Evolutionary conservation across 345 rosid species (phyloP), one percentile per base, ranked within the genome.

Genomic region (Passiflora organensis): DNA sequence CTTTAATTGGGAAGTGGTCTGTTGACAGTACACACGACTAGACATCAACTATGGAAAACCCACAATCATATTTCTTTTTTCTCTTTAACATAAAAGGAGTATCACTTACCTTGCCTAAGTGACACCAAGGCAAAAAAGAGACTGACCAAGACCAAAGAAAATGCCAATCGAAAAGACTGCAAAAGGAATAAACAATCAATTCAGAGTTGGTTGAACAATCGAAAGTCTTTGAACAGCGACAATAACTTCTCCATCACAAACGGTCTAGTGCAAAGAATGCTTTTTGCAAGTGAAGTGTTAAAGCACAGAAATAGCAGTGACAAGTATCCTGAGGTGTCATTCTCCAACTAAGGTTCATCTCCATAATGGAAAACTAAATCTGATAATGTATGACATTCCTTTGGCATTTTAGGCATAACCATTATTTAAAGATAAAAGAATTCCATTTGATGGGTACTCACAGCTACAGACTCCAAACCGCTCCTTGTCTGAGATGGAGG

Each of bases 81-180:
- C 2, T 23, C 13, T 25, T 38, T 2, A 36, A 47, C 10, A 10
- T 12, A 8, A 22, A 21, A 47, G 13, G 14, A 23, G 20, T 15
- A 11, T 12, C 10, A n/a, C 83, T 76, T 64, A 89, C 99, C 96
- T 78, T 72, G 85, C 59, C 77, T 72, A 43, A 84, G 72, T 53
- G 99, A 91, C 61, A 72, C 53, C 56, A 56, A 32, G 24, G 96
- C 70, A 21, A 93, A 79, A 73, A 72, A 72, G 54, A 89, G 66
- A 48, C 95, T 87, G 22, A 59, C 64, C 74, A 82, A 54, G 62
- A 89, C 75, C 76, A 89, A 59, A 1, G 72, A 60, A 28, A 81
- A 63, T 53, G 91, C 99, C 67, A 79, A 64, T 10, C 82, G 96
- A 52, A 93, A 82, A 51, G 81, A 78, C 99, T 93, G 83, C 75